phyloP scores from a whole-genome alignment of 352 stramenopile genomes.

The Plasmopara muralis region DNA sequence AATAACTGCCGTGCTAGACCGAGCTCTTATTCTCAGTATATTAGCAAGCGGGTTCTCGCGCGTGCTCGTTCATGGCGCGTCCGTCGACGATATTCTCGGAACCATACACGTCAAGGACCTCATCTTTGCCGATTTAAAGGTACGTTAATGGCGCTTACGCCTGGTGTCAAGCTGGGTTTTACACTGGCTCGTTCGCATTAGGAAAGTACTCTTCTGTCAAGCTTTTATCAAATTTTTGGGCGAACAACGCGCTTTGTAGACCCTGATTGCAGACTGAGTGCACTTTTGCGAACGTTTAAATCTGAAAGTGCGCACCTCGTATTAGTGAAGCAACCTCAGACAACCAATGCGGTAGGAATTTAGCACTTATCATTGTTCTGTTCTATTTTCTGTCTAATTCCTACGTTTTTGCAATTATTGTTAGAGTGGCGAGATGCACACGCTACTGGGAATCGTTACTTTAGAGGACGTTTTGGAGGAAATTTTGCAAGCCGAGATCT shows the following conservation, averaged over 20 bases:
- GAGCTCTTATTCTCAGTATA: slow-evolving; percentile 89
- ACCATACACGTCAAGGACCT: slow-evolving; percentile 98
- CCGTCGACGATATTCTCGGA: slow-evolving; percentile 90
- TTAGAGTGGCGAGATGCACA: slow-evolving; percentile 85
- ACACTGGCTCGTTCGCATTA: slow-evolving; percentile 21
- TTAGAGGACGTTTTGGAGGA: slow-evolving; percentile 98
- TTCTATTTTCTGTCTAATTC: slow-evolving; percentile 1
- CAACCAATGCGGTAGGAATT: slow-evolving; percentile 28
- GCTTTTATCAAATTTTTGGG: slow-evolving; percentile 66
- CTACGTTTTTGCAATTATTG: neutral
- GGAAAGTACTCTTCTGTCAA: slow-evolving; percentile 56
- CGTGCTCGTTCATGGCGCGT: slow-evolving; percentile 87
- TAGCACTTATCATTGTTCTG: neutral
- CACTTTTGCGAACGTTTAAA: slow-evolving; percentile 94
- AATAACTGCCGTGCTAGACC: slow-evolving; percentile 58
- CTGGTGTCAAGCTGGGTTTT: slow-evolving; percentile 45
- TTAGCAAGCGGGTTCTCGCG: slow-evolving; percentile 94
- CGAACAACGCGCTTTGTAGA: slow-evolving; percentile 69
- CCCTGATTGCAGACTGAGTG: slow-evolving; percentile 88
- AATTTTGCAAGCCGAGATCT: slow-evolving; percentile 94
- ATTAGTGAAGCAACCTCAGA: slow-evolving; percentile 91
- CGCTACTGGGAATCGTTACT: slow-evolving; percentile 95
- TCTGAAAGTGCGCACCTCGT: slow-evolving; percentile 90
- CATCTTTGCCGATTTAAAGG: slow-evolving; percentile 97
- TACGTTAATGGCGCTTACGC: slow-evolving; percentile 29